phyloP scores from a whole-genome alignment of 2,329 filamentous ascomycete genomes.

The Exophiala calicioides region DNA sequence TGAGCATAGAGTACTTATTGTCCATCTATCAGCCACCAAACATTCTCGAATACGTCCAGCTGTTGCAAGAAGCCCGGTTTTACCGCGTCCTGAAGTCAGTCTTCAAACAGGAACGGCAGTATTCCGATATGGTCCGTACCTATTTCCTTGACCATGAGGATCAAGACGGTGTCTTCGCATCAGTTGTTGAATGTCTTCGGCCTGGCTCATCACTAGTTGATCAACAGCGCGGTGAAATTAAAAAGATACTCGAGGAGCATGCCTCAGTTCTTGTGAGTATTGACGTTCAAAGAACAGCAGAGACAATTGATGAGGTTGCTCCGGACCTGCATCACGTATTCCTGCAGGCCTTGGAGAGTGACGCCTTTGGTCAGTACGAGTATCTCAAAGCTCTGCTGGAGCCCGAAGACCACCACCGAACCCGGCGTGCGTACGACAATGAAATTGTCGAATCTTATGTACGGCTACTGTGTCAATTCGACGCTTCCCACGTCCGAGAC shows the following conservation, averaged over 20 bases:
- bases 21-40: slow-evolving; percentile 92
- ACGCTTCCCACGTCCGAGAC: slow-evolving; percentile 77
- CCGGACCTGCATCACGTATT: slow-evolving; percentile 67
- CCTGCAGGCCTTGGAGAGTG: slow-evolving; percentile 62
- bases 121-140: slow-evolving; percentile 71
- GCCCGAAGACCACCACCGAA: slow-evolving; percentile 30
- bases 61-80: slow-evolving; percentile 79
- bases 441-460: slow-evolving; percentile 81
- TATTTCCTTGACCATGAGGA: slow-evolving; percentile 86
- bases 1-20: slow-evolving; percentile 94
- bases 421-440: slow-evolving; percentile 39
- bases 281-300: slow-evolving; percentile 65
- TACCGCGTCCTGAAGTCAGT: slow-evolving; percentile 89
- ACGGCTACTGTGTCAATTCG: slow-evolving; percentile 84
- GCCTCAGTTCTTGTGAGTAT: slow-evolving; percentile 67
- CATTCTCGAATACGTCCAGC: slow-evolving; percentile 70
- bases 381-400: slow-evolving; percentile 79
- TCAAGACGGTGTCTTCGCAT: slow-evolving; percentile 73
- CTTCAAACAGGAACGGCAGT: slow-evolving; percentile 78
- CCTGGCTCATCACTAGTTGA: slow-evolving; percentile 62
- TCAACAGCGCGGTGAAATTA: slow-evolving; percentile 72
- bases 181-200: slow-evolving; percentile 73
- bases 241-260: slow-evolving; percentile 65
- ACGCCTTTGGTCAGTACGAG: slow-evolving; percentile 67
- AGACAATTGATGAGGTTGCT: slow-evolving; percentile 62